Percentiles rank a stretch among this genome's conserved stretches.
Evolutionary conservation across 2,329 filamentous ascomycete genomes (phyloP).

Genomic region (Alternaria angustiovoidea): DNA sequence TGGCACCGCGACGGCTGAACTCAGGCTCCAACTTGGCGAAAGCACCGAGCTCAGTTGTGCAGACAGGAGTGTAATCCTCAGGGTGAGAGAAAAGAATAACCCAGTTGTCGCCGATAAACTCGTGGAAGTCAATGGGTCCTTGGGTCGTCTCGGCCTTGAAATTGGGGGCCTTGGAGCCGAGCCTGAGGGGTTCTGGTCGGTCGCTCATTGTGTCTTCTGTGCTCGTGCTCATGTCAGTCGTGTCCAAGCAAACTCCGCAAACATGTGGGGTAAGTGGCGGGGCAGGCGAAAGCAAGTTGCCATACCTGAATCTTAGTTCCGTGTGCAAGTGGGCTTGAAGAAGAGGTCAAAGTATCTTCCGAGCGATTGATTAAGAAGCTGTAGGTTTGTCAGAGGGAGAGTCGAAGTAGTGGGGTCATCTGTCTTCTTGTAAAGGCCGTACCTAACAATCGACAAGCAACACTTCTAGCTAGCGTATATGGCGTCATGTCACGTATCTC

Average conservation of each 20-base stretch:
- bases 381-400: not conserved
- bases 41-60: slow-evolving; percentile 70
- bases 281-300: slow-evolving; percentile 20
- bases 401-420: slow-evolving; percentile 18
- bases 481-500: slow-evolving; percentile 44
- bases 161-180: slow-evolving; percentile 72
- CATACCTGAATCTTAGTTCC: slow-evolving; percentile 18
- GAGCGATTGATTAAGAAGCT: not conserved
- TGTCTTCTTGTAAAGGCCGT: slow-evolving; percentile 34
- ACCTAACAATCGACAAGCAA: slow-evolving; percentile 15
- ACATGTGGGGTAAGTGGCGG: slow-evolving; percentile 40
- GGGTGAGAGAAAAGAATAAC: slow-evolving; percentile 76
- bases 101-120: slow-evolving; percentile 75
- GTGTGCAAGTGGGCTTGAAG: not conserved
- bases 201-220: slow-evolving; percentile 39
- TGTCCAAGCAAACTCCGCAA: slow-evolving; percentile 31
- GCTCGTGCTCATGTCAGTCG: slow-evolving; percentile 21
- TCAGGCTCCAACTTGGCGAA: slow-evolving; percentile 71
- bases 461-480: slow-evolving; percentile 43
- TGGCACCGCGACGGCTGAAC: slow-evolving; percentile 68
- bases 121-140: slow-evolving; percentile 73
- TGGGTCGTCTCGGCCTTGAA: slow-evolving; percentile 73
- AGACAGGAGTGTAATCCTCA: slow-evolving; percentile 67
- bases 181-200: slow-evolving; percentile 61
- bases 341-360: not conserved